A percentile compares a stretch with the other conserved stretches of the same genome.
phyloP scores from a whole-genome alignment of 495 filamentous ascomycete genomes.

The Penicillium roqueforti region DNA sequence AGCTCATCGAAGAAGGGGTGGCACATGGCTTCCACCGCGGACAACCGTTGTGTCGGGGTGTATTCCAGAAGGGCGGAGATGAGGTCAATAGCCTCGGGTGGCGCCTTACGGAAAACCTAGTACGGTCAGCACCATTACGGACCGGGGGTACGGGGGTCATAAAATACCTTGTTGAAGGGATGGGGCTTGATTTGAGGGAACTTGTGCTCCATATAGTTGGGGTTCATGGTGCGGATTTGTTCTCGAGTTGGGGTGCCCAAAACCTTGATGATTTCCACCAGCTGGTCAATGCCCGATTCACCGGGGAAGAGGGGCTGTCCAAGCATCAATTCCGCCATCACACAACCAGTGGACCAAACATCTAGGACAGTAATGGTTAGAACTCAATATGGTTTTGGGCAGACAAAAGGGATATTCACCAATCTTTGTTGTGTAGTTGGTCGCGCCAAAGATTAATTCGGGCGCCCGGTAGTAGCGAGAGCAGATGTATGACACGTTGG shows the following conservation, averaged over 20 bases:
- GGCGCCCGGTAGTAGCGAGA: slow-evolving; percentile 98
- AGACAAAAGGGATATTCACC: slow-evolving; percentile 56
- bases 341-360: slow-evolving; percentile 98
- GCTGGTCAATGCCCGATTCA: slow-evolving; percentile 96
- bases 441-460: slow-evolving; percentile 97
- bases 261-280: slow-evolving; percentile 99
- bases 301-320: slow-evolving; percentile 98
- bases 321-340: slow-evolving; percentile 99
- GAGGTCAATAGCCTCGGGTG: slow-evolving; percentile 86
- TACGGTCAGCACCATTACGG: slow-evolving; percentile 19
- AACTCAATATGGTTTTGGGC: background rate
- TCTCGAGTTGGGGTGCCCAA: slow-evolving; percentile 96
- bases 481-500: slow-evolving; percentile 99
- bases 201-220: slow-evolving; percentile 99
- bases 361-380: slow-evolving; percentile 52
- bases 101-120: slow-evolving; percentile 92
- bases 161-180: slow-evolving; percentile 84
- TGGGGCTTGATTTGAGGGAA: slow-evolving; percentile 99
- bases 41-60: slow-evolving; percentile 91
- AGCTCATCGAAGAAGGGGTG: slow-evolving; percentile 99
- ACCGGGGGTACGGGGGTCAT: background rate
- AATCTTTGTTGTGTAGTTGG: slow-evolving; percentile 99
- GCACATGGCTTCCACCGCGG: slow-evolving; percentile 93
- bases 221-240: slow-evolving; percentile 99
- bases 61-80: slow-evolving; percentile 94